These are phyloP conservation scores for Plasmodium reichenowi DNA, from an alignment of 169 alveolate genomes.

Conservation along the genomic window DNA sequence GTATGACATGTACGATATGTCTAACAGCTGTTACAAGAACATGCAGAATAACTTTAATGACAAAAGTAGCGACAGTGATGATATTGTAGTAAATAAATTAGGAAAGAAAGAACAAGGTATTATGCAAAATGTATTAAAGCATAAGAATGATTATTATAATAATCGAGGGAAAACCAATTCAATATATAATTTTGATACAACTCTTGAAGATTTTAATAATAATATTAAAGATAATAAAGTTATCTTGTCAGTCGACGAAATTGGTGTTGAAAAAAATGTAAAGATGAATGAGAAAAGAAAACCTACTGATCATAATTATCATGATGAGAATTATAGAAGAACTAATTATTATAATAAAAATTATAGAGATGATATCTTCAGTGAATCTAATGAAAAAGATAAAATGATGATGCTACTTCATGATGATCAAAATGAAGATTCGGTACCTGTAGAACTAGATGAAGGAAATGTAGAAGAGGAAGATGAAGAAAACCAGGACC, in stretches of 20 bases:
- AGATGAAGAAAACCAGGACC: not conserved
- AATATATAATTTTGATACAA: not conserved
- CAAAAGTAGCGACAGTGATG: not conserved
- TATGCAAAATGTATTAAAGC: not conserved
- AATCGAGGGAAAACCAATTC: not conserved
- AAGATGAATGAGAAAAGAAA: not conserved
- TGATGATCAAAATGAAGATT: not conserved
- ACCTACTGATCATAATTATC: not conserved
- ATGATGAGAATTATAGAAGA: not conserved
- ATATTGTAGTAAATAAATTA: not conserved
- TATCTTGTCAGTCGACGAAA: too few relatives aligned
- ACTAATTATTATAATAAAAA: not conserved
- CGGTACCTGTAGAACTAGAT: not conserved
- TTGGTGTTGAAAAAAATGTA: not conserved
- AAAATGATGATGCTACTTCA: not conserved
- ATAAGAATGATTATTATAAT: not conserved
- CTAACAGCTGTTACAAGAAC: too few relatives aligned
- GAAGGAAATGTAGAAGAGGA: not conserved
- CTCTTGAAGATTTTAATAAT: not conserved
- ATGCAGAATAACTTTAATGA: too few relatives aligned
- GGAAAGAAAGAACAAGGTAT: not conserved
- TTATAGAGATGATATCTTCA: not conserved
- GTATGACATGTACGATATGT: too few relatives aligned
- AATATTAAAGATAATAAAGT: too few relatives aligned
- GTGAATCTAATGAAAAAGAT: not conserved